A percentile compares a stretch with the other conserved stretches of the same genome.
These are phyloP conservation scores for Protomyces arabidopsidicola DNA, from an alignment of 1,139 yeast genomes.

Conservation along the genomic window DNA sequence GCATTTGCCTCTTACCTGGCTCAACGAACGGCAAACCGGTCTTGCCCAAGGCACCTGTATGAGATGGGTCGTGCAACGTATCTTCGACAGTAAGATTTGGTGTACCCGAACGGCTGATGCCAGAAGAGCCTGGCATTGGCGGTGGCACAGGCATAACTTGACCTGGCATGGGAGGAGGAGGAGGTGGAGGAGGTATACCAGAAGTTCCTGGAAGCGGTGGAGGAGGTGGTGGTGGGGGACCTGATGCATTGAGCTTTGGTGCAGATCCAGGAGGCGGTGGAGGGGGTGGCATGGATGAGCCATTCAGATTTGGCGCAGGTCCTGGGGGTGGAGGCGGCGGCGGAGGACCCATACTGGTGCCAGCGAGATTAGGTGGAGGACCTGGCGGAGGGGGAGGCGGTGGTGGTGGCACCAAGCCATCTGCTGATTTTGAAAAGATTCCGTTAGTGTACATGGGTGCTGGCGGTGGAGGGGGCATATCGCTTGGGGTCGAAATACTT, in stretches of 20 bases:
- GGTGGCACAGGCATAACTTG: constrained; percentile 34
- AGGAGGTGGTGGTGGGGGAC: constrained; percentile 32
- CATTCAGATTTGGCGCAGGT: constrained; percentile 27
- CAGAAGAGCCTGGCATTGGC: constrained; percentile 5
- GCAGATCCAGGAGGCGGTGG: constrained; percentile 42
- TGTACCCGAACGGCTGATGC: not conserved
- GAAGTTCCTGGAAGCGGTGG: constrained; percentile 36
- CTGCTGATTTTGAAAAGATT: constrained; percentile 26
- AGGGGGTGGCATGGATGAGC: constrained; percentile 40
- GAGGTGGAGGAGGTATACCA: constrained; percentile 33
- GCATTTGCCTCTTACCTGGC: constrained; percentile 21
- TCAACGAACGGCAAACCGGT: constrained; percentile 28
- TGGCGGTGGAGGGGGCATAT: not conserved
- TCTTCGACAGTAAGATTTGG: constrained; percentile 29
- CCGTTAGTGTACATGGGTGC: not conserved
- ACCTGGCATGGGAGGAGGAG: constrained; percentile 37
- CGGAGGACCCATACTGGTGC: constrained; percentile 36
- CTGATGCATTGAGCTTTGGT: constrained; percentile 38
- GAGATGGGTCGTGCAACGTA: constrained; percentile 2
- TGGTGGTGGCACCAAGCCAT: constrained; percentile 34
- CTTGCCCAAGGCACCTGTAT: constrained; percentile 28
- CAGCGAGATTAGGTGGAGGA: constrained; percentile 37
- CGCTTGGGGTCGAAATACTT: not conserved
- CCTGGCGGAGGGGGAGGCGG: constrained; percentile 37
- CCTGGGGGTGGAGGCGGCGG: constrained; percentile 35